These are phyloP conservation scores for Poterioochromonas sp. DNA, from an alignment of 352 stramenopile genomes.

Conservation along the genomic window DNA sequence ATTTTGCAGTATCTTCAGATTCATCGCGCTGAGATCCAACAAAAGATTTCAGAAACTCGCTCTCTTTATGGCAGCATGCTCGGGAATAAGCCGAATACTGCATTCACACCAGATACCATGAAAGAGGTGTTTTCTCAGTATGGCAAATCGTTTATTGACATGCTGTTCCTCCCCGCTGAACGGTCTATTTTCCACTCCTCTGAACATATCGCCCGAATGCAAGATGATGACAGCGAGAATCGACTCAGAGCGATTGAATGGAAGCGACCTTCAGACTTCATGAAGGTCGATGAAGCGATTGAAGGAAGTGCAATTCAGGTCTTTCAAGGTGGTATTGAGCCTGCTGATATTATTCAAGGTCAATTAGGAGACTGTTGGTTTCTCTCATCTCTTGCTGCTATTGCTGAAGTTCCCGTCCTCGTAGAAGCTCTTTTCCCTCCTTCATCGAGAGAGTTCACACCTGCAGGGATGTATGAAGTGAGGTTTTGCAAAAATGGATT, in stretches of 20 bases:
- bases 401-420: neutral
- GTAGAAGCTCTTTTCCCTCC: neutral
- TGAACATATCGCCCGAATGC: neutral
- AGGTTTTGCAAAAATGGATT: neutral
- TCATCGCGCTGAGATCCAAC: neutral
- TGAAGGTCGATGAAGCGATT: neutral
- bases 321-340: slow-evolving; percentile 5
- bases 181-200: neutral
- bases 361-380: slow-evolving; percentile 18
- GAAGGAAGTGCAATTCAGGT: neutral
- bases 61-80: too few species aligned
- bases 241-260: neutral
- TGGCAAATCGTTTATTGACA: neutral
- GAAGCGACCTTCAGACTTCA: slow-evolving; percentile 4
- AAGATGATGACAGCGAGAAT: neutral
- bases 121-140: neutral
- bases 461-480: neutral
- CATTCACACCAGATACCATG: neutral
- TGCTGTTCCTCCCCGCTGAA: neutral
- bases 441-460: neutral
- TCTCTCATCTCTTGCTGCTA: neutral
- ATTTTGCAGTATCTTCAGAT: neutral
- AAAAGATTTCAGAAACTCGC: neutral
- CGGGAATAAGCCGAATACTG: neutral
- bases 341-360: slow-evolving; percentile 20